phyloP scores from a whole-genome alignment of 2,329 filamentous ascomycete genomes.

The Ascochyta viciae-villosae region DNA sequence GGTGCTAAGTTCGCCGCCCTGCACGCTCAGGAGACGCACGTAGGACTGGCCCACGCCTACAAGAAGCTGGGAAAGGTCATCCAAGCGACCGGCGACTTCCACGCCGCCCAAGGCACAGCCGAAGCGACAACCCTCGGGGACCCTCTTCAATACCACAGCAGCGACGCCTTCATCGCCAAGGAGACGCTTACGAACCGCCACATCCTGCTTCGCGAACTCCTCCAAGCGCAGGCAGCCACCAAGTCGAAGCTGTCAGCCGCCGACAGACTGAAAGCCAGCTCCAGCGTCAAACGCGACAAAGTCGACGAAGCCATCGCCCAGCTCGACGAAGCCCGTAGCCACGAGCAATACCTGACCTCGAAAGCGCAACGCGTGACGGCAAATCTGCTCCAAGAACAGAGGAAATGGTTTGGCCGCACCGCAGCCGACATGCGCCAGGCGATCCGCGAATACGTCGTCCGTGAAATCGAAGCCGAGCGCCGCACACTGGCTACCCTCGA shows the following conservation, averaged over 20 bases:
- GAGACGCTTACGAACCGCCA: slow-evolving; percentile 97
- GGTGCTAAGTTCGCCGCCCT: slow-evolving; percentile 88
- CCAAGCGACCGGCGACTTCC: slow-evolving; percentile 92
- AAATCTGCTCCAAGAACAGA: slow-evolving; percentile 86
- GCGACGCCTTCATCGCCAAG: slow-evolving; percentile 97
- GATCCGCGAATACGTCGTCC: slow-evolving; percentile 89
- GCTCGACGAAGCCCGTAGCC: slow-evolving; percentile 83
- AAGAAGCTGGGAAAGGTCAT: slow-evolving; percentile 93
- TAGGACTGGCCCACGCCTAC: slow-evolving; percentile 86
- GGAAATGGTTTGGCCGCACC: slow-evolving; percentile 89
- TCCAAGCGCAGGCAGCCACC: slow-evolving; percentile 87
- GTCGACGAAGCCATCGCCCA: slow-evolving; percentile 96
- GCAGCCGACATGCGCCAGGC: slow-evolving; percentile 81
- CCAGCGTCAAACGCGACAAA: slow-evolving; percentile 89
- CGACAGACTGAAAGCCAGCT: slow-evolving; percentile 85
- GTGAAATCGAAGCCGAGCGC: slow-evolving; percentile 94
- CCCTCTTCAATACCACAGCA: slow-evolving; percentile 91
- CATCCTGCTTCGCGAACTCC: slow-evolving; percentile 89
- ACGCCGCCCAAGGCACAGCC: slow-evolving; percentile 94
- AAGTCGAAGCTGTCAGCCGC: slow-evolving; percentile 84
- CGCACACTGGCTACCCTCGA: slow-evolving; percentile 92
- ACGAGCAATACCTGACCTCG: slow-evolving; percentile 80
- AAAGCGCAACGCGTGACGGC: slow-evolving; percentile 90
- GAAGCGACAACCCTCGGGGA: slow-evolving; percentile 95
- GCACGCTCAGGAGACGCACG: slow-evolving; percentile 88